Base-by-base conservation (phyloP, 352 stramenopile species). In the Blastocystis sp. region DNA sequence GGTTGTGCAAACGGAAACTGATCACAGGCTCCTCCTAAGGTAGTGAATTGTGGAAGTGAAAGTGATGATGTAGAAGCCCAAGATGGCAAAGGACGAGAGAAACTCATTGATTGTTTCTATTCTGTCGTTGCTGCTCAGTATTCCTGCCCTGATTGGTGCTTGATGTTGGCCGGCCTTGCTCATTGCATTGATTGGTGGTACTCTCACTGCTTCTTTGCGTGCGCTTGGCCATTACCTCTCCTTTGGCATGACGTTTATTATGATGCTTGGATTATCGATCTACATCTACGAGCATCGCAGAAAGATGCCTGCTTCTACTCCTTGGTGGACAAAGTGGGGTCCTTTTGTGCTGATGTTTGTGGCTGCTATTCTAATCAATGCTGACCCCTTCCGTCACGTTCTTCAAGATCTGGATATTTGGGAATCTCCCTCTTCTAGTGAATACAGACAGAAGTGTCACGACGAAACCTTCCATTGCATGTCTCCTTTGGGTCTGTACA, bases 151-250 rank as follows among this genome's bases (percentile, higher is more conserved):
- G 35, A 78, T 86, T 75, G 75, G 75, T 77, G 75, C 75, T 39
- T 86, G 75, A 86, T 86, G 75, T 86, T 86, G 75, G 75, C 75
- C 75, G 32, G 75, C 75, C 75, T 29, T 86, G 5, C 21, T 86
- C 19, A 42, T 86, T 16, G 16, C 49, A 37, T 3, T 86, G 19
- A 86, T 86, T n/a, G 57, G 57, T 49, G 75, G 75, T 16, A 39
- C 61, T 6, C 19, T 86, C 6, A 43, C 75, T 35, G 75, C 57
- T 37, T 27, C 19, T 21, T 52, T 57, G 14, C 51, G 75, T 46
- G 75, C 61, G 19, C 51, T 52, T n/a, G 75, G 75, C 39, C 75
- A 86, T 77, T 86, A 75, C 35, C 29, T 86, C 52, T 75, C 57
- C 42, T 57, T 86, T 77, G 75, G 75, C 75, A 71, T 86, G 57